Evolutionary conservation across 2,329 filamentous ascomycete species (phyloP), one percentile per base, ranked within the genome.

Genomic region (Cladosporium sp.): DNA sequence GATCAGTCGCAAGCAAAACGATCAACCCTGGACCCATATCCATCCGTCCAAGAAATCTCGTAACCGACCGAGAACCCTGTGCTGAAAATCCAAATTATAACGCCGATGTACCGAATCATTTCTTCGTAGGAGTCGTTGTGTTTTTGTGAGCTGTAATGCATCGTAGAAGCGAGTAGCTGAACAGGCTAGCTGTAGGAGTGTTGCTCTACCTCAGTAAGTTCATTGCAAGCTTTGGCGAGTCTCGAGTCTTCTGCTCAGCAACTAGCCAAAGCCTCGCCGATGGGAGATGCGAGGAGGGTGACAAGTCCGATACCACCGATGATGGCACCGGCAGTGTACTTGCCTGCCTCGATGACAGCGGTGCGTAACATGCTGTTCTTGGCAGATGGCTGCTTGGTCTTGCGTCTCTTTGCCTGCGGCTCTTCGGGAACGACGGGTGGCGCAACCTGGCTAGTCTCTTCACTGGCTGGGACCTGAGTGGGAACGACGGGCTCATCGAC

Each of bases 221-320:
- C 12, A 10, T 7, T 32, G 28, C 9, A 32, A 9, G 50, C 39
- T 10, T 10, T 32, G 8, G 8, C 28, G 28, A 4, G 4, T 10
- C 9, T 32, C 28, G 3, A 32, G 12, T 32, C 8, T n/a, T n/a
- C 7, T 19, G 9, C 19, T 20, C n/a, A 55, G 28, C 62, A 66
- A 24, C 66, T 60, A 9, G 66, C 60, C n/a, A 66, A 40, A 35
- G 57, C 60, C 58, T 66, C 57, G 32, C 63, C 65, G 44, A 64
- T 62, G 8, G 66, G 58, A 58, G 65, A 67, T 37, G 59, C 62
- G 20, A 70, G 57, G 57, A 70, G 66, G 5, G 65, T 65, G 25
- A 66, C 50, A 17, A 61, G 62, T 22, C 62, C 66, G 24, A 61
- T 60, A 3, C 60, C 60, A 34, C 67, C 67, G n/a, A 63, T 51